Evolutionary conservation across 129 eudicot species (phyloP).

Genomic region (Flaveria ramosissima): DNA sequence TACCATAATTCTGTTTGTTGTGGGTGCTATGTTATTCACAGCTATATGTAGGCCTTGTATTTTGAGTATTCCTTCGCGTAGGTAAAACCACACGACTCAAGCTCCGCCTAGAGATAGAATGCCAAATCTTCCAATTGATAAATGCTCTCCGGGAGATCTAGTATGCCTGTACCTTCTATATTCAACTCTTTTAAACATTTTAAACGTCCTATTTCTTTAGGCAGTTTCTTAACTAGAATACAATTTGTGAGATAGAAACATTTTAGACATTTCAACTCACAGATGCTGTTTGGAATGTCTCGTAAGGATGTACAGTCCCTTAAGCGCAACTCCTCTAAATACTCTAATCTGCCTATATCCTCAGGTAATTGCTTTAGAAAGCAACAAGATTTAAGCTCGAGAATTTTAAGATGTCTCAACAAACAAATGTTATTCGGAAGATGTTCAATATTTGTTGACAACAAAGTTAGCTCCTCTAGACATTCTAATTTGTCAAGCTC

Average conservation of each 20-base stretch:
- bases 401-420: background rate
- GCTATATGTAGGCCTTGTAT: too few relatives aligned
- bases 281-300: background rate
- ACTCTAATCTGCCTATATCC: slow-evolving; percentile 10
- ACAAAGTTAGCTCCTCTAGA: slow-evolving; percentile 6
- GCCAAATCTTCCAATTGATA: background rate
- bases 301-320: background rate
- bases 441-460: background rate
- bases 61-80: background rate
- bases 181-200: background rate
- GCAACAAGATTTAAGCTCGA: background rate
- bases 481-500: slow-evolving; percentile 4
- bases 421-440: slow-evolving; percentile 11
- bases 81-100: background rate
- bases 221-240: background rate
- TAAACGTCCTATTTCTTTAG: slow-evolving; percentile 12
- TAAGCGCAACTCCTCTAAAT: background rate
- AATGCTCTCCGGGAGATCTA: background rate
- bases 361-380: slow-evolving; percentile 16
- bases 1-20: background rate
- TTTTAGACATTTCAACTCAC: background rate
- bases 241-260: background rate
- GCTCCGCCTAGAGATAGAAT: background rate
- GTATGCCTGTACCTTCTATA: background rate
- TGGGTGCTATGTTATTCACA: too few relatives aligned